phyloP scores from a whole-genome alignment of 2,329 filamentous ascomycete species.

The Ophiostoma ips region DNA sequence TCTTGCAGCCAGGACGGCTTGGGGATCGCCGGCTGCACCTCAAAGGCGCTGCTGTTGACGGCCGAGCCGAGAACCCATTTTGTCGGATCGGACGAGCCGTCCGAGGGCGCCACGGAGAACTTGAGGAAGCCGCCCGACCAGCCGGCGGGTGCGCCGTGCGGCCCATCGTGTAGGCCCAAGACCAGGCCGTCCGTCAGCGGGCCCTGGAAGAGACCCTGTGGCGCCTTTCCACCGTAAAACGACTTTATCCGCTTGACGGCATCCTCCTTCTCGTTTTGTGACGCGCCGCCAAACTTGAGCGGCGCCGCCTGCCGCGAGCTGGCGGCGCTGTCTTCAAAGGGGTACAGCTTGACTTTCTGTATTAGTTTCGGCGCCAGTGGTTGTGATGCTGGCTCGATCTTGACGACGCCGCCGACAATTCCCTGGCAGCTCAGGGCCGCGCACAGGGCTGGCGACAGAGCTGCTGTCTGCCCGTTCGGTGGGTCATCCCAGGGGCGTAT shows the following conservation, averaged over 20 bases:
- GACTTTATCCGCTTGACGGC: conserved; percentile 56
- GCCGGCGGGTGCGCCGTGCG: conserved; percentile 21
- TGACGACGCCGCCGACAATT: conserved; percentile 74
- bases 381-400: conserved; percentile 67
- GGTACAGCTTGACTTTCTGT: conserved; percentile 60
- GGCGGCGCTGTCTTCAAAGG: conserved; percentile 48
- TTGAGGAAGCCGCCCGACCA: conserved; percentile 79
- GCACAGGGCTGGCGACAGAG: conserved; percentile 66
- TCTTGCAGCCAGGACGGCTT: conserved; percentile 42
- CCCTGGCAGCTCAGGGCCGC: conserved; percentile 55
- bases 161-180: conserved; percentile 42
- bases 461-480: conserved; percentile 65
- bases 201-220: conserved; percentile 58
- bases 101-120: conserved; percentile 39
- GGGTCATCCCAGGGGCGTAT: conserved; percentile 73
- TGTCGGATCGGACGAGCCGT: conserved; percentile 23
- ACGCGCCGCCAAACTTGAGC: conserved; percentile 77
- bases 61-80: conserved; percentile 61
- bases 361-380: conserved; percentile 42
- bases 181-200: conserved; percentile 83
- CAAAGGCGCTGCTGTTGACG: conserved; percentile 58
- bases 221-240: conserved; percentile 48
- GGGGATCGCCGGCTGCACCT: conserved; percentile 62
- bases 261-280: conserved; percentile 69
- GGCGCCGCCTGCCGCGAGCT: conserved; percentile 40